These are phyloP conservation scores for Pseudoturritis turrita DNA, from an alignment of 345 rosid species.

Conservation along the genomic window DNA sequence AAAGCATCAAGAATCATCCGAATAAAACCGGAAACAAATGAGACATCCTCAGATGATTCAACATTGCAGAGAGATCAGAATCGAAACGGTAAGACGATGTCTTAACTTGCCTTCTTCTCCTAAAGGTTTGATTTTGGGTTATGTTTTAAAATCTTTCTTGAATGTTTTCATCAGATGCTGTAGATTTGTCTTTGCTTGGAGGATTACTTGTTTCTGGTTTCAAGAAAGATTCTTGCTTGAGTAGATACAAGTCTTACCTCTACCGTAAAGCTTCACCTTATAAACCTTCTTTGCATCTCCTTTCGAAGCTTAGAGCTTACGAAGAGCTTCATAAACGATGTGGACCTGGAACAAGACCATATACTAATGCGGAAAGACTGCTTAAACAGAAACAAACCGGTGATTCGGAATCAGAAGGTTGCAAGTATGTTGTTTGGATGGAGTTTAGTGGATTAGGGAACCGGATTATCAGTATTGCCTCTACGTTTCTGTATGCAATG, in stretches of 20 bases:
- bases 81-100: conserved; percentile 4
- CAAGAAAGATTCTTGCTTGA: conserved; percentile 44
- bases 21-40: conserved; percentile 23
- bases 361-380: conserved; percentile 27
- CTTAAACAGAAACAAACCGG: conserved; percentile 30
- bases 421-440: conserved; percentile 63
- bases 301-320: conserved; percentile 56
- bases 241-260: conserved; percentile 46
- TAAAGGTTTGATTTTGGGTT: background rate
- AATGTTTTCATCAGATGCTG: conserved; percentile 19
- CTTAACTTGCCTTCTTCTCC: background rate
- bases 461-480: conserved; percentile 53
- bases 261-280: conserved; percentile 47
- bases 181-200: conserved; percentile 37
- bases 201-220: conserved; percentile 59
- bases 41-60: conserved; percentile 13
- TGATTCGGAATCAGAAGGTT: conserved; percentile 34
- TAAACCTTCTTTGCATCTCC: conserved; percentile 54
- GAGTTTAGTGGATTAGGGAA: conserved; percentile 73
- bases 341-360: conserved; percentile 47
- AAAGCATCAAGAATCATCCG: conserved; percentile 43
- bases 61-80: conserved; percentile 10
- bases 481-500: conserved; percentile 63
- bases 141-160: background rate
- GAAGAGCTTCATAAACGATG: conserved; percentile 59